A percentile compares a stretch with the other conserved stretches of the same genome.
Conservation (phyloP, 2,329 filamentous ascomycete genomes). For the Scolecobasidium constrictum region DNA sequence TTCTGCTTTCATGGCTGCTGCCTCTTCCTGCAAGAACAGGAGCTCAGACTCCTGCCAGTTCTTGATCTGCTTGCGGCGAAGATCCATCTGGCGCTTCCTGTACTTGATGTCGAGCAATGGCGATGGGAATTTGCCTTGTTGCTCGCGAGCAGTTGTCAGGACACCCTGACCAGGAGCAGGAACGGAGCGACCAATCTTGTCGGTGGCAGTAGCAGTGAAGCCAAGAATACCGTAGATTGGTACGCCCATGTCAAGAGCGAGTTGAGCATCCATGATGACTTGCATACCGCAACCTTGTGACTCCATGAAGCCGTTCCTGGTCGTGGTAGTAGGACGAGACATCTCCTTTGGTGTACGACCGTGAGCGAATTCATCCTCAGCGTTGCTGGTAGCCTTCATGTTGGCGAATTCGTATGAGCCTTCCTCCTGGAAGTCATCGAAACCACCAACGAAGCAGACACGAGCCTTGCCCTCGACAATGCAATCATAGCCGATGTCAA, state of each 20-base stretch:
- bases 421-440: slow-evolving; percentile 98
- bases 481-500: slow-evolving; percentile 96
- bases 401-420: slow-evolving; percentile 99
- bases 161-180: slow-evolving; percentile 96
- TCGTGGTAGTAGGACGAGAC: slow-evolving; percentile 95
- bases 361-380: slow-evolving; percentile 89
- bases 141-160: slow-evolving; percentile 86
- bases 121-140: slow-evolving; percentile 83
- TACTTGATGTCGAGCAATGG: slow-evolving; percentile 97
- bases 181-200: slow-evolving; percentile 97
- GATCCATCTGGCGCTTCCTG: slow-evolving; percentile 85
- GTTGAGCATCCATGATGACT: slow-evolving; percentile 93
- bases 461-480: slow-evolving; percentile 98
- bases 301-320: slow-evolving; percentile 97
- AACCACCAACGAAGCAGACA: slow-evolving; percentile 94
- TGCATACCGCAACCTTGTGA: slow-evolving; percentile 98
- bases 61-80: slow-evolving; percentile 88
- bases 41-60: slow-evolving; percentile 94
- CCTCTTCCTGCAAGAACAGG: slow-evolving; percentile 84
- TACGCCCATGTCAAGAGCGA: slow-evolving; percentile 96
- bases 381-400: slow-evolving; percentile 99
- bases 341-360: slow-evolving; percentile 93
- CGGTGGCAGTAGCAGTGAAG: slow-evolving; percentile 88
- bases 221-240: slow-evolving; percentile 93
- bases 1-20: slow-evolving; percentile 79